Conservation (phyloP, 2,329 filamentous ascomycete genomes). For the Aspergillus chevalieri region DNA sequence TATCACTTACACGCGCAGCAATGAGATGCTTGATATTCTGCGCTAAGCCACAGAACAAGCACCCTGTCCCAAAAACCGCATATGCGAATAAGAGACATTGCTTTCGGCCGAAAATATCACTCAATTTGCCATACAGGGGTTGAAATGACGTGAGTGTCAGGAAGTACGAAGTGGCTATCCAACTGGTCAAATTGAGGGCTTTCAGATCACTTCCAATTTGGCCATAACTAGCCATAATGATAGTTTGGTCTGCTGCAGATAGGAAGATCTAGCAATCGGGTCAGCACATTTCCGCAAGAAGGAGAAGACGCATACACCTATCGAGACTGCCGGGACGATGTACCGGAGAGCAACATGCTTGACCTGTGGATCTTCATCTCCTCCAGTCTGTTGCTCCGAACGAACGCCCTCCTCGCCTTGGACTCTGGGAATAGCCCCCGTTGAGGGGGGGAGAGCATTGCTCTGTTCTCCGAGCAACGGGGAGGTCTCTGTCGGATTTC, state of each 20-base stretch:
- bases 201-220: conserved; percentile 70
- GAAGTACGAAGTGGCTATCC: conserved; percentile 67
- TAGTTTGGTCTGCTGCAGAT: conserved; percentile 67
- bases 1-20: conserved; percentile 47
- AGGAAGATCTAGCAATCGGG: conserved; percentile 57
- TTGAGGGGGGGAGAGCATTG: conserved; percentile 18
- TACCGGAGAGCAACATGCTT: conserved; percentile 45
- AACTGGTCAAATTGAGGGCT: conserved; percentile 67
- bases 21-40: conserved; percentile 61
- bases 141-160: conserved; percentile 70
- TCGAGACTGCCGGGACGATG: conserved; percentile 56
- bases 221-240: conserved; percentile 71
- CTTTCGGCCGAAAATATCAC: conserved; percentile 55
- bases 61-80: conserved; percentile 48
- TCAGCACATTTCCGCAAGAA: conserved; percentile 11
- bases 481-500: conserved; percentile 36
- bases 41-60: conserved; percentile 51
- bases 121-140: conserved; percentile 58
- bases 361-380: conserved; percentile 11
- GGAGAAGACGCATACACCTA: conserved; percentile 47
- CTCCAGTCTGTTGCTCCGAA: conserved; percentile 8
- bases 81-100: conserved; percentile 48
- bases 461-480: conserved; percentile 37
- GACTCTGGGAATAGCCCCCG: conserved; percentile 16
- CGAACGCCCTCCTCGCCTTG: conserved; percentile 13